phyloP scores from a whole-genome alignment of 345 rosid genomes.

The Rhizophora apiculata region DNA sequence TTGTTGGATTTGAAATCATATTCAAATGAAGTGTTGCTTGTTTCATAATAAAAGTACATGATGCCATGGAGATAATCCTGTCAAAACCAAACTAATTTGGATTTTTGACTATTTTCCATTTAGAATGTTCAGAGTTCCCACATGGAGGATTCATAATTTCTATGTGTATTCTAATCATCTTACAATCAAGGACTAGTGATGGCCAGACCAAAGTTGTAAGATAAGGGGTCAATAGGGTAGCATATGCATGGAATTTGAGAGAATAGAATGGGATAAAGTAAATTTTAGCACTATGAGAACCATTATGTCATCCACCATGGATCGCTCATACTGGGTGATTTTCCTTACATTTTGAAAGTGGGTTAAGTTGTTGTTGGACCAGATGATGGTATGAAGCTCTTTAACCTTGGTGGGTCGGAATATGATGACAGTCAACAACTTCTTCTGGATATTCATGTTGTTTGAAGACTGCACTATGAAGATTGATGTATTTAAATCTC shows the following conservation, averaged over 20 bases:
- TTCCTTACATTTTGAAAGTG: too few relatives aligned
- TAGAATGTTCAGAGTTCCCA: too few relatives aligned
- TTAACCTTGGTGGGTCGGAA: too few relatives aligned
- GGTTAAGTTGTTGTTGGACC: constrained; percentile 10
- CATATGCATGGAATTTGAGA: constrained; percentile 82
- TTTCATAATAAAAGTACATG: background rate
- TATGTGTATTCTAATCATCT: too few relatives aligned
- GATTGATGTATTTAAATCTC: too few relatives aligned
- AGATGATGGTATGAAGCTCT: too few relatives aligned
- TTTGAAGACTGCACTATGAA: too few relatives aligned
- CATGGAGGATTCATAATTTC: too few relatives aligned
- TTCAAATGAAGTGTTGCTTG: background rate
- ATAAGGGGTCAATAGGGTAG: constrained; percentile 98
- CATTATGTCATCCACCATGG: too few relatives aligned
- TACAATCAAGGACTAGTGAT: constrained; percentile 28
- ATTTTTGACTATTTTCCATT: background rate
- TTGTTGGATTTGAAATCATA: background rate
- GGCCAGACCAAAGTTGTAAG: constrained; percentile 92
- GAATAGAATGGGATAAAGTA: constrained; percentile 98
- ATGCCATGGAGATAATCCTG: background rate
- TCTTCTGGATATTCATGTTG: too few relatives aligned
- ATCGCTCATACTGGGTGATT: too few relatives aligned
- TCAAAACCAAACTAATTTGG: background rate
- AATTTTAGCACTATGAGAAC: constrained; percentile 4
- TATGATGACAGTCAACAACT: too few relatives aligned